Evolutionary conservation across 495 filamentous ascomycete species (phyloP).

Genomic region (Opeltia flavorubescens): DNA sequence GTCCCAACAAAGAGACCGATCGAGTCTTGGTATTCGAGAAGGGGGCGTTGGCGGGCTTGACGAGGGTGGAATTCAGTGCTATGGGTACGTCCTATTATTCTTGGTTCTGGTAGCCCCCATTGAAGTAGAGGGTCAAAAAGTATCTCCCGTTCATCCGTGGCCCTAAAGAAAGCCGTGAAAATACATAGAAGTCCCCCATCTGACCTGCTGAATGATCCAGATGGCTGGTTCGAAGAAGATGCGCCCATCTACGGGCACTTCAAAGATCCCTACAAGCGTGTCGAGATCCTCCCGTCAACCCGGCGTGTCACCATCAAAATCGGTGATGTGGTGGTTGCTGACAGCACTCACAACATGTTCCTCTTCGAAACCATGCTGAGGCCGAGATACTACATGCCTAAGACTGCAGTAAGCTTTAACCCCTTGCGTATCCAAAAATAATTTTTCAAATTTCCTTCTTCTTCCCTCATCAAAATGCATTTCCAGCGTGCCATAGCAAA

Average conservation of each 20-base stretch:
- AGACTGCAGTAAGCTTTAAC: slow-evolving; percentile 9
- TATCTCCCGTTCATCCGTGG: not conserved
- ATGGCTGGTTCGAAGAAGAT: slow-evolving; percentile 50
- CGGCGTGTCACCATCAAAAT: slow-evolving; percentile 34
- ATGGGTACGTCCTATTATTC: slow-evolving; percentile 3
- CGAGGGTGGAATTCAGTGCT: slow-evolving; percentile 9
- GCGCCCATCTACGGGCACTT: slow-evolving; percentile 40
- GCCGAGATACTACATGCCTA: slow-evolving; percentile 14
- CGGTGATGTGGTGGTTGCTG: slow-evolving; percentile 31
- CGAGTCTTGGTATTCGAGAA: slow-evolving; percentile 10
- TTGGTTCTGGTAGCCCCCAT: not conserved
- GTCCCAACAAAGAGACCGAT: slow-evolving; percentile 5
- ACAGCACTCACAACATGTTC: slow-evolving; percentile 17
- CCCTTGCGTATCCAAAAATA: not conserved
- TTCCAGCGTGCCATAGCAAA: not conserved
- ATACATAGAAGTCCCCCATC: not conserved
- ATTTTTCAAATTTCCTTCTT: not conserved
- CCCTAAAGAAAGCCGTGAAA: not conserved
- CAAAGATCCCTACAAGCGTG: slow-evolving; percentile 47
- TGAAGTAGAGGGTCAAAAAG: not conserved
- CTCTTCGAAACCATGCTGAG: slow-evolving; percentile 13
- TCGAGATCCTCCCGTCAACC: slow-evolving; percentile 37
- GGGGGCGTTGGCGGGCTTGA: slow-evolving; percentile 7
- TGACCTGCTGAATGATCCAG: slow-evolving; percentile 8
- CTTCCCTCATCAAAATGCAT: too few species aligned